Base-by-base conservation (phyloP, 129 eudicot species). In the Apium graveolens region DNA sequence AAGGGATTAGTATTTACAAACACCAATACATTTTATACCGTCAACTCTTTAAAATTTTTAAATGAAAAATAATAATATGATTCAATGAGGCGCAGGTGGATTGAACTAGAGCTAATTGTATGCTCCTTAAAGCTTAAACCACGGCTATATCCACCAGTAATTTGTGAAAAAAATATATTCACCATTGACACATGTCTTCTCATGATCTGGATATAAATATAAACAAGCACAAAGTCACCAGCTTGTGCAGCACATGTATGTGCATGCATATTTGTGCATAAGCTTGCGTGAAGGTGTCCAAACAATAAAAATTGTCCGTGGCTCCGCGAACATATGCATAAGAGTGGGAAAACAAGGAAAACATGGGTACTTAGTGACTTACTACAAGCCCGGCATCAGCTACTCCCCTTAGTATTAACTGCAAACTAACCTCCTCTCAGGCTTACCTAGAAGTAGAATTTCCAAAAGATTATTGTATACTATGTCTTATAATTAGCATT, bases 321-420 rank as follows among this genome's bases (percentile, higher is more conserved):
- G 11, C 66, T 31, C 20, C 44, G 11, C 44, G 11, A 6, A 41
- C 44, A 41, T 7, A 41, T 41, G 46, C 34, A 66, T 34, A 76
- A 53, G 60, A 53, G 70, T 38, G 4, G 75, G 45, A 29, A 42
- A 43, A 26, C 7, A 14, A 12, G 18, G 34, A 46, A 68, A 44
- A 46, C 20, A 45, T 12, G 8, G 18, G 49, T 21, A 86, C 98
- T 90, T 86, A 91, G 44, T 41, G 44, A 41, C 44, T 6, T 41
- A 41, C 98, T 82, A 95, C 91, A 82, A 95, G 92, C 69, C 98
- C 98, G 80, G 91, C 94, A 82, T 95, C 98, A 55, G 97, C 97
- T 31, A 95, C 98, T 66, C 90, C 96, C 86, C 97, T 84, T 48
- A 95, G 91, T 70, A 95, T 91, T 69, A 95, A 83, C 83, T 95